A percentile compares a stretch with the other conserved stretches of the same genome.
phyloP scores from a whole-genome alignment of 2,329 filamentous ascomycete species.

The Neofusicoccum cordaticola region DNA sequence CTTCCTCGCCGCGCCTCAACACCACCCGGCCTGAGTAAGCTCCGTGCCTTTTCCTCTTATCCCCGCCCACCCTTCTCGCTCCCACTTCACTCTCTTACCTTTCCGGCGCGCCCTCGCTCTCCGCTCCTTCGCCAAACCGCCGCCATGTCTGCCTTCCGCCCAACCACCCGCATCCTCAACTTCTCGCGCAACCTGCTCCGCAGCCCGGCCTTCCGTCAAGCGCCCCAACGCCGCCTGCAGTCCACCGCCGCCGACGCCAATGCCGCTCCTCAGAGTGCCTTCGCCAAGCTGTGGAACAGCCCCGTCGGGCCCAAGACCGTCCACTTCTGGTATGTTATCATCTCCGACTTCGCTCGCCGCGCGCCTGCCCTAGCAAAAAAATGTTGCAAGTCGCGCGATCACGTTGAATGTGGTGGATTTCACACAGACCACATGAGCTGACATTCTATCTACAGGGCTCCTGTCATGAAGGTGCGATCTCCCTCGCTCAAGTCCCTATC shows the following conservation, averaged over 20 bases:
- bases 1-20: conserved; percentile 12
- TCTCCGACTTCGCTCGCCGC: not conserved
- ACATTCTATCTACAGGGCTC: conserved; percentile 63
- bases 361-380: not conserved
- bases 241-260: conserved; percentile 61
- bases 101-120: not conserved
- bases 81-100: conserved; percentile 40
- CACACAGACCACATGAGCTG: conserved; percentile 1
- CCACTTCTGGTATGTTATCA: conserved; percentile 79
- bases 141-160: conserved; percentile 53
- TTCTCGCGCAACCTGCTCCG: conserved; percentile 45
- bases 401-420: not conserved
- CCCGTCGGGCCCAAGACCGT: conserved; percentile 68
- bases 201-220: conserved; percentile 42
- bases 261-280: conserved; percentile 45
- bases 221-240: conserved; percentile 62
- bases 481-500: not conserved
- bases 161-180: conserved; percentile 57
- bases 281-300: conserved; percentile 66
- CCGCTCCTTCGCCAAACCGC: conserved; percentile 14
- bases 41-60: conserved; percentile 17
- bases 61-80: conserved; percentile 3
- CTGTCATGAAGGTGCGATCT: conserved; percentile 74
- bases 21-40: conserved; percentile 40
- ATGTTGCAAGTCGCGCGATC: not conserved